Conservation (phyloP, 768 basidiomycete genomes). For the Kwoniella botswanensis region DNA sequence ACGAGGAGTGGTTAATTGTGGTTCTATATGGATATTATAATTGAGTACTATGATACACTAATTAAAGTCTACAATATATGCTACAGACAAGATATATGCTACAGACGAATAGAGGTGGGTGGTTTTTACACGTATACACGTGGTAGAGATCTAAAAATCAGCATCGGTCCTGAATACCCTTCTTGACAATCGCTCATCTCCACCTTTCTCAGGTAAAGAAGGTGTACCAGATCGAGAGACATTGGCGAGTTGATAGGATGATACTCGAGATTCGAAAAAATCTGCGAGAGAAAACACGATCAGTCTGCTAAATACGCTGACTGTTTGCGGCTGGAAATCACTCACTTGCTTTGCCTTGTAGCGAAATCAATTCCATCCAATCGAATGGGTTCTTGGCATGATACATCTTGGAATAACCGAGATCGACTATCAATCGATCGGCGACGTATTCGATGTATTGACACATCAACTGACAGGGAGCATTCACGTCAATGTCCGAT, state of each 20-base stretch:
- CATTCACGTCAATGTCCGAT: background rate
- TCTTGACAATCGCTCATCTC: slow-evolving; percentile 28
- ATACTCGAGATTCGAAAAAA: slow-evolving; percentile 95
- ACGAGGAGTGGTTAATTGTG: background rate
- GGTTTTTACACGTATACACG: background rate
- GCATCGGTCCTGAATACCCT: slow-evolving; percentile 58
- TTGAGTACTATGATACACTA: background rate
- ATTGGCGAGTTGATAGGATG: slow-evolving; percentile 63
- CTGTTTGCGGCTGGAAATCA: background rate
- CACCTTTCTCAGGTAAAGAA: slow-evolving; percentile 2
- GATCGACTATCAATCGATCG: slow-evolving; percentile 53
- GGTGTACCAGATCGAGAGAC: slow-evolving; percentile 52
- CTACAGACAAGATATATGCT: slow-evolving; percentile 3
- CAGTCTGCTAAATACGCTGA: no score
- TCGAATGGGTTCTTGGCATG: slow-evolving; percentile 59
- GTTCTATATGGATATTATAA: background rate
- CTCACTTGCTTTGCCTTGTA: slow-evolving; percentile 81
- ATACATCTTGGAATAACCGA: slow-evolving; percentile 57
- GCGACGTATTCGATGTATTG: slow-evolving; percentile 59
- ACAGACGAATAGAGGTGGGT: background rate
- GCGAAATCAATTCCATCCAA: slow-evolving; percentile 87
- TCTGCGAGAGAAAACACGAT: slow-evolving; percentile 60
- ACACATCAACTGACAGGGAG: slow-evolving; percentile 51
- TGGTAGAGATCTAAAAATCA: slow-evolving; percentile 54
- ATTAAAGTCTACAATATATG: background rate